Percentiles rank a stretch among this genome's conserved stretches.
Conservation (phyloP, 768 basidiomycete genomes). For the Kwoniella dendrophila region DNA sequence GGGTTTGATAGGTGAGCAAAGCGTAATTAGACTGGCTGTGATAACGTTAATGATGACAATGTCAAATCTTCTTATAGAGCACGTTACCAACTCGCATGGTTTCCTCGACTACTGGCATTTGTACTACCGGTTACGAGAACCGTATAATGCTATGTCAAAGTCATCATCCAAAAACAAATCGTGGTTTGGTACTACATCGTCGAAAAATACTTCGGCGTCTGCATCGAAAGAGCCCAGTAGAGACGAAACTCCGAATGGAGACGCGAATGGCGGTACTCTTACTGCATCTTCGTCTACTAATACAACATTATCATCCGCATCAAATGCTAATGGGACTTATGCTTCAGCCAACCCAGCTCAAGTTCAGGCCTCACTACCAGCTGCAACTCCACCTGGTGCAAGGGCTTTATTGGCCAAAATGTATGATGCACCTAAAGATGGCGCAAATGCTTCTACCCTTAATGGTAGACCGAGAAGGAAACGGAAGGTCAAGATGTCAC, state of each 20-base stretch:
- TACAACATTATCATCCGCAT: background rate
- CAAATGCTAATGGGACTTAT: no score
- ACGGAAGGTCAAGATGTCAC: constrained; percentile 63
- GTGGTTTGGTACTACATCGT: constrained; percentile 30
- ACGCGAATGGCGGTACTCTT: background rate
- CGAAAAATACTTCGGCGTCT: background rate
- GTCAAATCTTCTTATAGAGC: constrained; percentile 62
- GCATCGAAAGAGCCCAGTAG: constrained; percentile 4
- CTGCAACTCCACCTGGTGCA: constrained; percentile 14
- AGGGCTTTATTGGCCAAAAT: constrained; percentile 22
- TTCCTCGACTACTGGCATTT: constrained; percentile 86
- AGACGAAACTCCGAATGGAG: background rate
- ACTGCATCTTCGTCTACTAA: constrained; percentile 8
- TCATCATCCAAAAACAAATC: constrained; percentile 27
- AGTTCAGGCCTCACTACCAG: background rate
- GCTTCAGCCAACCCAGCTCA: background rate
- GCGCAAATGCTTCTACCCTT: background rate
- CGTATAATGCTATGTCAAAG: constrained; percentile 59
- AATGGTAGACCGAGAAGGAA: constrained; percentile 25
- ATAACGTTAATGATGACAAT: background rate
- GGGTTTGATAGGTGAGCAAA: constrained; percentile 65
- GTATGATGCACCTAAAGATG: constrained; percentile 21
- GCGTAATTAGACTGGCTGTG: background rate
- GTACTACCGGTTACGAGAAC: constrained; percentile 79
- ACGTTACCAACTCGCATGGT: constrained; percentile 73